These are phyloP conservation scores for Tausonia pullulans DNA, from an alignment of 1,284 basidiomycete genomes.

Conservation along the genomic window DNA sequence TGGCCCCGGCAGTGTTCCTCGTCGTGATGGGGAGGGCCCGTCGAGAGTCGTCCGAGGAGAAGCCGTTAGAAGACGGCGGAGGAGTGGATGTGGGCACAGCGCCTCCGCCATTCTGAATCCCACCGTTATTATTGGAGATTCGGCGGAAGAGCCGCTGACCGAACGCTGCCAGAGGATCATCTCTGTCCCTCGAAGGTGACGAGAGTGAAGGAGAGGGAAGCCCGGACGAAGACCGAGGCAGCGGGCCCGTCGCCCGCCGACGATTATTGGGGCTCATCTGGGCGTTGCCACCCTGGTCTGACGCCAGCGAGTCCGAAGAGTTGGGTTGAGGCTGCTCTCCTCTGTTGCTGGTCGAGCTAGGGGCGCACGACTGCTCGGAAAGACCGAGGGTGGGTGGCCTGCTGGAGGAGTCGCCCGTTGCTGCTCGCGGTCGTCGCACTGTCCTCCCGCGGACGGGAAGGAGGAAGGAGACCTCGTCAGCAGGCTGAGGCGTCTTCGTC, in stretches of 20 bases:
- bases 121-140: constrained; percentile 11
- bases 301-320: constrained; percentile 1
- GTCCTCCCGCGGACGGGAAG: not conserved
- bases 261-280: not conserved
- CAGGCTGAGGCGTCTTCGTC: not conserved
- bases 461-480: not conserved
- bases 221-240: not conserved
- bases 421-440: constrained; percentile 14
- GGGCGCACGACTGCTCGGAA: not conserved
- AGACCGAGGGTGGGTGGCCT: not conserved
- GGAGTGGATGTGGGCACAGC: not conserved
- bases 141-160: constrained; percentile 9
- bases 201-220: constrained; percentile 10
- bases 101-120: not conserved
- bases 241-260: not conserved
- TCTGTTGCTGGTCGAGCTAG: not conserved
- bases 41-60: not conserved
- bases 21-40: not conserved
- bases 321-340: not conserved
- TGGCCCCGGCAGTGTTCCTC: not conserved
- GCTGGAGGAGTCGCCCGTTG: not conserved
- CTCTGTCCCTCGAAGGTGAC: not conserved
- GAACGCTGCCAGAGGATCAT: constrained; percentile 11
- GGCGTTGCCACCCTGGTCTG: not conserved
- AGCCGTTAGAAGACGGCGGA: not conserved